A percentile compares a stretch with the other conserved stretches of the same genome.
phyloP scores from a whole-genome alignment of 192 early-diverging fungal genomes.

The Rhizophagus sp. region DNA sequence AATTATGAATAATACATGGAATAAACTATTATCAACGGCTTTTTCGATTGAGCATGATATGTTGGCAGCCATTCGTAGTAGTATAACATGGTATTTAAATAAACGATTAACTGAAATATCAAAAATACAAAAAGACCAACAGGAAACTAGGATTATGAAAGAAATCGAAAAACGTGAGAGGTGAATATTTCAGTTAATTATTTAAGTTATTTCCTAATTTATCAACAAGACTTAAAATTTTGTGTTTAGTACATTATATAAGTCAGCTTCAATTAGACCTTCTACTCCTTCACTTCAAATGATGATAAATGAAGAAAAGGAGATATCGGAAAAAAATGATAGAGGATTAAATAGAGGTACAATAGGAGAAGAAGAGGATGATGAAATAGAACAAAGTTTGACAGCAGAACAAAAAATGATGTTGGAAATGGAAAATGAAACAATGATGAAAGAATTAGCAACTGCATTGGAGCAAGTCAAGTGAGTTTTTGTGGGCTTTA shows the following conservation, averaged over 20 bases:
- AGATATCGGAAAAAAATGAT: not conserved
- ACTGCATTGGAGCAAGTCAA: slow-evolving; percentile 67
- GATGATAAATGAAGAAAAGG: slow-evolving; percentile 27
- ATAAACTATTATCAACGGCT: not conserved
- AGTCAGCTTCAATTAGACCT: slow-evolving; percentile 7
- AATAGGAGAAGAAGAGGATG: slow-evolving; percentile 33
- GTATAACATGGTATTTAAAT: slow-evolving; percentile 70
- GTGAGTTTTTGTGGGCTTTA: slow-evolving; percentile 21
- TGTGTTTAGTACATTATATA: not conserved
- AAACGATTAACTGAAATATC: slow-evolving; percentile 64
- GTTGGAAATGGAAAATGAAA: slow-evolving; percentile 68
- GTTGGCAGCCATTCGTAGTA: slow-evolving; percentile 65
- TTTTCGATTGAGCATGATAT: slow-evolving; percentile 45
- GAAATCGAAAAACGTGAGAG: slow-evolving; percentile 69
- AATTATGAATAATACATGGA: slow-evolving; percentile 20
- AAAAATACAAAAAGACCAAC: slow-evolving; percentile 69
- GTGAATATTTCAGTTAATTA: slow-evolving; percentile 35
- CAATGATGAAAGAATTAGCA: slow-evolving; percentile 70
- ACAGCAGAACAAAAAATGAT: slow-evolving; percentile 59
- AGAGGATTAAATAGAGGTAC: not conserved
- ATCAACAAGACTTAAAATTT: not conserved
- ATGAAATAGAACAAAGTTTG: slow-evolving; percentile 51
- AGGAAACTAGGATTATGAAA: slow-evolving; percentile 64
- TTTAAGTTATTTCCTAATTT: not conserved
- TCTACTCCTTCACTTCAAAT: slow-evolving; percentile 13